Evolutionary conservation across 352 stramenopile genomes (phyloP).

Genomic region (Pythium oligandrum): DNA sequence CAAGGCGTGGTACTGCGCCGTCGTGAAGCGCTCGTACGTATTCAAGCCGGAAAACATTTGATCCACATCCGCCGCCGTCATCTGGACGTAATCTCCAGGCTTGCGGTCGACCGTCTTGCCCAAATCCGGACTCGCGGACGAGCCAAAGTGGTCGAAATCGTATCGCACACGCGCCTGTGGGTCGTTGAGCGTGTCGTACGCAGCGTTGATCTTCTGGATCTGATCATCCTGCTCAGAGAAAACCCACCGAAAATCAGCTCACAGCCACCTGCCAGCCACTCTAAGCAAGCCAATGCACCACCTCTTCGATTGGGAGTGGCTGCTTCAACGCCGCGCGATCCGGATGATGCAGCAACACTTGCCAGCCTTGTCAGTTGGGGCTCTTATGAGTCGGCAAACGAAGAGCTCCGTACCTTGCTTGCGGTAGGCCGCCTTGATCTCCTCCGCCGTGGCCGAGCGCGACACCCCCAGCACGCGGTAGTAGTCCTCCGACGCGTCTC

Average conservation of each 20-base stretch:
- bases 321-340: conserved; percentile 33
- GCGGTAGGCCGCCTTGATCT: conserved; percentile 77
- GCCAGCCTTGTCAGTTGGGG: not conserved
- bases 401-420: conserved; percentile 46
- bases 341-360: conserved; percentile 68
- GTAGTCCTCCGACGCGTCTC: conserved; percentile 24
- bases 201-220: conserved; percentile 68
- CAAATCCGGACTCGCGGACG: conserved; percentile 35
- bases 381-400: too few species aligned
- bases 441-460: conserved; percentile 50
- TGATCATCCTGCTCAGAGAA: conserved; percentile 24
- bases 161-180: conserved; percentile 46
- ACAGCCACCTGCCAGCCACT: too few species aligned
- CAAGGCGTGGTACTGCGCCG: conserved; percentile 59
- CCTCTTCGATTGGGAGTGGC: too few species aligned
- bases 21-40: conserved; percentile 73
- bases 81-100: conserved; percentile 47
- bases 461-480: conserved; percentile 64
- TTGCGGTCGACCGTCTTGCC: conserved; percentile 17
- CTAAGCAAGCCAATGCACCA: too few species aligned
- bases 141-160: conserved; percentile 65
- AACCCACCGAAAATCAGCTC: too few species aligned
- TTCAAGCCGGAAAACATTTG: conserved; percentile 71
- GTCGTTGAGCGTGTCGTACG: conserved; percentile 67
- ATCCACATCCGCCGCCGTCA: conserved; percentile 69